Evolutionary conservation across 495 filamentous ascomycete genomes (phyloP).

Genomic region (Umbilicaria muhlenbergii): DNA sequence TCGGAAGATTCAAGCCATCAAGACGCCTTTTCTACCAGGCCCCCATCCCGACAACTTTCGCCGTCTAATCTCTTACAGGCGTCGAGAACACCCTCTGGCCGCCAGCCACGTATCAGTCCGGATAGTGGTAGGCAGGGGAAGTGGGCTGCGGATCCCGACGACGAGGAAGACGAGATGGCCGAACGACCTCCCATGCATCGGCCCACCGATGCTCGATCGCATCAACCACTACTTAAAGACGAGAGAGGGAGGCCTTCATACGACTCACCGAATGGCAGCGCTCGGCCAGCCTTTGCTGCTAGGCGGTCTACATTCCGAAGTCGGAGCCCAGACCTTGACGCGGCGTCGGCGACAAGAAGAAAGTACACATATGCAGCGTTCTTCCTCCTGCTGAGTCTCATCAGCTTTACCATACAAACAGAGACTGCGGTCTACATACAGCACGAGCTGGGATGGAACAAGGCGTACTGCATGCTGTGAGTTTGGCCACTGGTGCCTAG

Average conservation of each 20-base stretch:
- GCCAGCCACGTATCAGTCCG: too few species aligned
- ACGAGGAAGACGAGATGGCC: constrained; percentile 22
- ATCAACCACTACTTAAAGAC: constrained; percentile 41
- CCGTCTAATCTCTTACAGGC: constrained; percentile 1
- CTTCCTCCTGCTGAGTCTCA: constrained; percentile 64
- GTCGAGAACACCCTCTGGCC: neutral
- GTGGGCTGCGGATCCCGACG: constrained; percentile 4
- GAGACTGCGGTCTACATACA: constrained; percentile 91
- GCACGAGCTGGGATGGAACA: constrained; percentile 76
- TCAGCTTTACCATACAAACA: constrained; percentile 79
- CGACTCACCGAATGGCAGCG: constrained; percentile 16
- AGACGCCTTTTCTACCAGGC: constrained; percentile 1
- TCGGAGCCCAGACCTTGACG: constrained; percentile 41
- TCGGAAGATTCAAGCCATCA: constrained; percentile 8
- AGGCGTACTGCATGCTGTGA: constrained; percentile 96
- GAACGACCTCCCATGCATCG: constrained; percentile 31
- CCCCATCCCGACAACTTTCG: constrained; percentile 10
- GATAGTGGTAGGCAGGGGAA: neutral
- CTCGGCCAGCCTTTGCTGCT: constrained; percentile 17
- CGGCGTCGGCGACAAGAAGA: constrained; percentile 44
- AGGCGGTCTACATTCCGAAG: constrained; percentile 45
- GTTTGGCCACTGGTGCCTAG: constrained; percentile 13
- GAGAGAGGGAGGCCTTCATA: constrained; percentile 31
- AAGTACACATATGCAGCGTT: constrained; percentile 77
- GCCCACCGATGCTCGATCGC: constrained; percentile 33